Evolutionary conservation across 164 flowering plant species (phyloP), one percentile per base, ranked within the genome.

Genomic region (Houttuynia cordata): DNA sequence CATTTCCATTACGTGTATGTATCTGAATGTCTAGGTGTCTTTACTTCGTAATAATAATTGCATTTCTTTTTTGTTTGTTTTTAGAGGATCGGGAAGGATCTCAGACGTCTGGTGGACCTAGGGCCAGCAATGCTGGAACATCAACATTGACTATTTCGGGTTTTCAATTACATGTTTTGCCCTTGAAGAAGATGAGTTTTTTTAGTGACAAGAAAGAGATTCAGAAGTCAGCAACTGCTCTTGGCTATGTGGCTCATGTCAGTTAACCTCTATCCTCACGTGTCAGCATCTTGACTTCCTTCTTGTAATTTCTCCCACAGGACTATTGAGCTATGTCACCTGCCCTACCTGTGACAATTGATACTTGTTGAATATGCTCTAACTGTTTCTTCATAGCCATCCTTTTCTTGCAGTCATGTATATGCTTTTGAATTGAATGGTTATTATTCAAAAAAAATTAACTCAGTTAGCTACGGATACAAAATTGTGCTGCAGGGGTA

Each of bases 191-290:
- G 78, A 74, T 80, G 75, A 84, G 88, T 59, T 82, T 90, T 74
- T 93, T 94, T 78, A 83, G 81, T 63, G 88, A 88, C 72, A 94
- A 94, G 81, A 83, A 86, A 80, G 97, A 79, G 74, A 74, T 78
- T 67, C 96, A 91, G 86, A 85, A 71, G 71, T 81, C 95, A 60
- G 87, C 96, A 63, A 80, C 88, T 74, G 91, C 93, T 59, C 70
- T 91, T 63, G 99, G 96, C 74, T 91, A 88, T 74, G 82, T 86
- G 24, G 92, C 95, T 58, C 97, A 93, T 79, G 98, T 93, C 71
- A 71, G 96, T 80, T 63, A 12, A 24, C n/a, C n/a, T n/a, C 37
- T 50, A 7, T 63, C 60, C 57, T 57, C 40, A 8, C 25, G 56
- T 3, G 4, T 50, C 24, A 39, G 10, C 49, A 45, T 45, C 13